These are phyloP conservation scores for Wallacemonas rigidus DNA, from an alignment of 208 protist genomes.

Conservation along the genomic window DNA sequence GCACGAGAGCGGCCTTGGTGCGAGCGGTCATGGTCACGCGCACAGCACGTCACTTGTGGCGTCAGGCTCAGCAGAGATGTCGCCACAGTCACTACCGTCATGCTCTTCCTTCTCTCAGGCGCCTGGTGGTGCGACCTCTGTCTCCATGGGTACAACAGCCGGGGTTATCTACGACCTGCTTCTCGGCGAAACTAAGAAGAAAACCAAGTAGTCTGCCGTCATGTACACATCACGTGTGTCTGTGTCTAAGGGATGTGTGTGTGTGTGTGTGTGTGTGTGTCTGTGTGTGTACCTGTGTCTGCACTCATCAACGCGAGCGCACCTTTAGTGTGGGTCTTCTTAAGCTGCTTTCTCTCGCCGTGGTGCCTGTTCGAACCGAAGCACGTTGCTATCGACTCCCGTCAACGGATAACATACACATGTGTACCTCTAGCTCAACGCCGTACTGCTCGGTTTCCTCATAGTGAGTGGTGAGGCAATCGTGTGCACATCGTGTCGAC, in stretches of 20 bases:
- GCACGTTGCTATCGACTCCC: no score
- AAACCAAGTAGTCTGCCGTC: not conserved
- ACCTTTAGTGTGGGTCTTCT: no score
- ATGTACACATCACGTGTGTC: not conserved
- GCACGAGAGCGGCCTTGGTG: not conserved
- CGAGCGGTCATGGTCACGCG: not conserved
- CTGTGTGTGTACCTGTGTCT: not conserved
- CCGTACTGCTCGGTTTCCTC: no score
- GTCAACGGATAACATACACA: no score
- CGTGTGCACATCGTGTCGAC: no score
- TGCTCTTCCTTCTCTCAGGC: not conserved
- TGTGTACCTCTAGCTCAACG: no score
- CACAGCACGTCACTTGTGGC: not conserved
- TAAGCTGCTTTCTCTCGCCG: no score
- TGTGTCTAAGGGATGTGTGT: not conserved
- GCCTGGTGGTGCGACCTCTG: conserved; percentile 6
- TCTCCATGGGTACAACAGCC: conserved; percentile 3
- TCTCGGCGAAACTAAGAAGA: conserved; percentile 11
- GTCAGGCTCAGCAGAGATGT: not conserved
- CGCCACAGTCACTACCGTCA: not conserved
- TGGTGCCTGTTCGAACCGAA: no score
- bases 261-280: conserved; percentile 5
- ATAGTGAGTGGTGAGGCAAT: no score
- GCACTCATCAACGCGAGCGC: not conserved
- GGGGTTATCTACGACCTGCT: conserved; percentile 13